Evolutionary conservation across 306 rosid genomes (phyloP).

Genomic region (Sophora flavescens): DNA sequence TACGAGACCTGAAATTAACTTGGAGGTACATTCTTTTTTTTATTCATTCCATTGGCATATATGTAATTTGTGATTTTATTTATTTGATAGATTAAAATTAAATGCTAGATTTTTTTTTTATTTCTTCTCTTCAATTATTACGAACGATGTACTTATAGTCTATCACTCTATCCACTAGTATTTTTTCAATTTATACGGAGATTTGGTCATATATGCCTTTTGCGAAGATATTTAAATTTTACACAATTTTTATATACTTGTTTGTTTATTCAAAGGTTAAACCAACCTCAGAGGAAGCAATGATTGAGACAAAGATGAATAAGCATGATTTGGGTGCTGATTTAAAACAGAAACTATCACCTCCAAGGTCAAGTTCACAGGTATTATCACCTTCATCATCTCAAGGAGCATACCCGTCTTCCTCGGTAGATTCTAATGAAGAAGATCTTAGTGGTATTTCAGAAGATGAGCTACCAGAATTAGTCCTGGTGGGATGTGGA

Average conservation of each 20-base stretch:
- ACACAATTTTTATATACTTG: background rate
- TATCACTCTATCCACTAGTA: too few species aligned
- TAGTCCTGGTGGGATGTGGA: slow-evolving; percentile 44
- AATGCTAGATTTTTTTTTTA: background rate
- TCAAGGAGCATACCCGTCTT: background rate
- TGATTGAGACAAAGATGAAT: background rate
- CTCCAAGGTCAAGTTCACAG: background rate
- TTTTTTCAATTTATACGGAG: too few species aligned
- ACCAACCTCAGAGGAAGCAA: background rate
- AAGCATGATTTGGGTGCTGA: background rate
- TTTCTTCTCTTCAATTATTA: background rate
- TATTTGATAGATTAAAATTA: background rate
- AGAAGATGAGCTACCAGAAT: background rate
- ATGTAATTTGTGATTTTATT: background rate
- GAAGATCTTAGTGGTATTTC: background rate
- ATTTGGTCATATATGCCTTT: background rate
- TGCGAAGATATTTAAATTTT: background rate
- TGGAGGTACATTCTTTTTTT: slow-evolving; percentile 23
- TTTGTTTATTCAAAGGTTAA: slow-evolving; percentile 25
- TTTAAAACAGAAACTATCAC: slow-evolving; percentile 27
- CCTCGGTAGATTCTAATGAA: background rate
- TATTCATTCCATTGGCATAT: background rate
- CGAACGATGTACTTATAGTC: too few species aligned
- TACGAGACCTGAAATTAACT: background rate
- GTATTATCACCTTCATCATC: background rate